Percentiles rank a stretch among this genome's conserved stretches.
phyloP scores from a whole-genome alignment of 1,139 yeast species.

The Blastobotrys elegans region DNA sequence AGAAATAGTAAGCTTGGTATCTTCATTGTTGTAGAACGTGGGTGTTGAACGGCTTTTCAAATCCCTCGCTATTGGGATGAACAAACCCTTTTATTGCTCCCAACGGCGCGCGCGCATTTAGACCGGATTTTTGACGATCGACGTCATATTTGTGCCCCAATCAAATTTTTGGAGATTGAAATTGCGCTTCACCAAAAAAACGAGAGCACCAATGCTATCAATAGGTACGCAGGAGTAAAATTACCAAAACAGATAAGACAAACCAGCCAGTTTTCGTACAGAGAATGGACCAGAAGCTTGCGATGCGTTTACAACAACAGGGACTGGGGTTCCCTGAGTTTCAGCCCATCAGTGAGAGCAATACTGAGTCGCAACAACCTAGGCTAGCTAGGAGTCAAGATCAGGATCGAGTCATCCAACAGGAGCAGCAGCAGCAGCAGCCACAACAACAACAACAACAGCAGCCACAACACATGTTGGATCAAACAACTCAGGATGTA shows the following conservation, averaged over 20 bases:
- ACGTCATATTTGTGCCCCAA: not conserved
- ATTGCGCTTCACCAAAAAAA: not conserved
- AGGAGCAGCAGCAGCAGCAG: not conserved
- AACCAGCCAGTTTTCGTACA: not conserved
- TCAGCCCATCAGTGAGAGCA: slow-evolving; percentile 1
- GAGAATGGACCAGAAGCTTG: slow-evolving; percentile 13
- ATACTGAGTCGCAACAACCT: not conserved
- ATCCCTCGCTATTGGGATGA: too few species aligned
- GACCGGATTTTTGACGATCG: not conserved
- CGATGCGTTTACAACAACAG: slow-evolving; percentile 15
- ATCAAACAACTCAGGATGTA: not conserved
- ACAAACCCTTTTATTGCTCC: too few species aligned
- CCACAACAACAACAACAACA: not conserved
- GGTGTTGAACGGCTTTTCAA: too few species aligned
- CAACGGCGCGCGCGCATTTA: too few species aligned
- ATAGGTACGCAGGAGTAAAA: not conserved
- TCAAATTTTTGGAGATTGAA: not conserved
- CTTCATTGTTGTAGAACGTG: too few species aligned
- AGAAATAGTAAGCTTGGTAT: too few species aligned
- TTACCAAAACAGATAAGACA: not conserved
- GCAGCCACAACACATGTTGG: not conserved
- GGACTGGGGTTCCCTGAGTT: slow-evolving; percentile 15
- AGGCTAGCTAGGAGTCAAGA: not conserved
- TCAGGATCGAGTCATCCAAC: too few species aligned
- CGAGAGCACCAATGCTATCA: not conserved